These are phyloP conservation scores for Neoascochyta sp. DNA, from an alignment of 2,329 filamentous ascomycete species.

Conservation along the genomic window DNA sequence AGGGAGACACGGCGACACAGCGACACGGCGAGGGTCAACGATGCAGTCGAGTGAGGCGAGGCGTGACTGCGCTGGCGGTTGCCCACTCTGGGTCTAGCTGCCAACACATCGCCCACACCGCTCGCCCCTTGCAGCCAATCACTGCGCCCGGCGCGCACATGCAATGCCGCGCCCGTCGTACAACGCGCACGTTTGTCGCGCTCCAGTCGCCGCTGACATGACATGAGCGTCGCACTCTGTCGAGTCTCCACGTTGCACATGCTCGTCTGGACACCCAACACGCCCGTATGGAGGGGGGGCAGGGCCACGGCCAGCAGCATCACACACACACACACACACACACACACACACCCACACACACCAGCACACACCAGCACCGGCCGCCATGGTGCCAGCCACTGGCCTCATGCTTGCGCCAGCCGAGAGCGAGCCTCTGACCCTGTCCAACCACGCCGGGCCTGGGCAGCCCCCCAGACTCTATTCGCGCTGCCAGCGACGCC, in stretches of 20 bases:
- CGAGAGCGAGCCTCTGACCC: constrained; percentile 15
- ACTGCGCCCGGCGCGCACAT: constrained; percentile 28
- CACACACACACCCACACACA: too few species aligned
- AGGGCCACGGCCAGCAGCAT: too few species aligned
- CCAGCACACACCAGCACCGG: too few species aligned
- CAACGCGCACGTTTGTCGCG: constrained; percentile 36
- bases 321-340: too few species aligned
- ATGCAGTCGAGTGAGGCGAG: too few species aligned
- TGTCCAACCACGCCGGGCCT: constrained; percentile 21
- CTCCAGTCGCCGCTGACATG: constrained; percentile 28
- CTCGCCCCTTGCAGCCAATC: constrained; percentile 33
- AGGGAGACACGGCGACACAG: constrained; percentile 19
- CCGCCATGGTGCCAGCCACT: too few species aligned
- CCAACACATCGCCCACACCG: constrained; percentile 41
- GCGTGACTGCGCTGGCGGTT: constrained; percentile 26
- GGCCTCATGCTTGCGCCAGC: constrained; percentile 19
- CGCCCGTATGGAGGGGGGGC: too few species aligned
- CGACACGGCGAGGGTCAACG: constrained; percentile 15
- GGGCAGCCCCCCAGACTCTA: too few species aligned
- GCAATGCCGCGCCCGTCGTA: constrained; percentile 34
- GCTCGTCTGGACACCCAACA: too few species aligned
- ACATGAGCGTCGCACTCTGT: constrained; percentile 35
- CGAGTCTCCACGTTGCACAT: constrained; percentile 41
- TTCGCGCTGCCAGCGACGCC: too few species aligned
- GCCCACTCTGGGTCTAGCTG: constrained; percentile 10